These are phyloP conservation scores for Aspergillus coremiiformis DNA, from an alignment of 495 filamentous ascomycete species.

Conservation along the genomic window DNA sequence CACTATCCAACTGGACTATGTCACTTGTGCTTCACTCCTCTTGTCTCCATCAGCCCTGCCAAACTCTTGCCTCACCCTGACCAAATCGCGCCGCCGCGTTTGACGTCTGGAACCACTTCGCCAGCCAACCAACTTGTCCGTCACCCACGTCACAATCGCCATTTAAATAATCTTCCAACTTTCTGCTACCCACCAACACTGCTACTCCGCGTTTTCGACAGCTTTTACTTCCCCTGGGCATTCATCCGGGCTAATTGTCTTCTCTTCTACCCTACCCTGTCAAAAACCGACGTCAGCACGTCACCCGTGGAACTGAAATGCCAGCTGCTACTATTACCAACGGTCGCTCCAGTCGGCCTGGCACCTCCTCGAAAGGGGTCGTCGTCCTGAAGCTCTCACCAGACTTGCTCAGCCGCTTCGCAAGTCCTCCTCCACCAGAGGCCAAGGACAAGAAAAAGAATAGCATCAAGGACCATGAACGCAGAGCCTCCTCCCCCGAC, in stretches of 20 bases:
- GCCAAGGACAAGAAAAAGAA: conserved; percentile 21
- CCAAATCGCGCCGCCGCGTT: conserved; percentile 16
- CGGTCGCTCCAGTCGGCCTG: conserved; percentile 34
- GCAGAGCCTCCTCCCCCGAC: conserved; percentile 32
- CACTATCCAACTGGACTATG: conserved; percentile 21
- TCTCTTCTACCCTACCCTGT: neutral
- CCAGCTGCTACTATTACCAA: conserved; percentile 20
- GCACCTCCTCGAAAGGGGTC: conserved; percentile 31
- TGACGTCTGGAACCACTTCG: conserved; percentile 8
- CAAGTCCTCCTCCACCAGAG: conserved; percentile 20
- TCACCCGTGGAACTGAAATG: conserved; percentile 26
- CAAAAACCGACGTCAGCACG: neutral
- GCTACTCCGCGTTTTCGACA: neutral
- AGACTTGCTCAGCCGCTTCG: conserved; percentile 41
- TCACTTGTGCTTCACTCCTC: conserved; percentile 19
- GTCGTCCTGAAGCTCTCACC: conserved; percentile 49
- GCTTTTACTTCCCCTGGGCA: neutral
- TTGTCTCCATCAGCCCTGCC: conserved; percentile 17
- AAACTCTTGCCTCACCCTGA: conserved; percentile 23
- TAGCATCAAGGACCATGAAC: conserved; percentile 25
- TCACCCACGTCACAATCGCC: conserved; percentile 11
- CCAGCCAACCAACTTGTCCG: conserved; percentile 9
- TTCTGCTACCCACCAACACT: conserved; percentile 5
- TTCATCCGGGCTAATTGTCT: neutral
- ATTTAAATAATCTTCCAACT: conserved; percentile 1